Base-by-base conservation (phyloP, 352 stramenopile genomes). In the Blastocystis sp. region DNA sequence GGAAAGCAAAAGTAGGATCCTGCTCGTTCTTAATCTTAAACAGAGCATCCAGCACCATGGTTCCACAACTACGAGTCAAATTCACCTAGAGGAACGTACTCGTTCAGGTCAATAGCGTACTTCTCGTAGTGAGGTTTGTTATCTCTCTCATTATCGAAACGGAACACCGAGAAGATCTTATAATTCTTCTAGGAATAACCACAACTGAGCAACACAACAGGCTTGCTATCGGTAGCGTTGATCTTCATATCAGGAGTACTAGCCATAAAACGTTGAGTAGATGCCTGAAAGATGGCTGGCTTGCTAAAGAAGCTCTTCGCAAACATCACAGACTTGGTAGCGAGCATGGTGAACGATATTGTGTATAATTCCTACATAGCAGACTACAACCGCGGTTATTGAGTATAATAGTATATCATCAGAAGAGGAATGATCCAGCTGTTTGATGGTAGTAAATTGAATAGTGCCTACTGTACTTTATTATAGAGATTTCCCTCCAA, bases 1-100 rank as follows among this genome's bases (percentile, higher is more conserved):
- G 95, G 93, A 99, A 98, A 54, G 96, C 98, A 18, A 99, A 92
- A 62, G 96, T 98, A 4, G 96, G 95, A 93, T 99, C 97, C 93
- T 98, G 95, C 90, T 99, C 97, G 91, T 98, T 98, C 93, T 99
- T 99, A 91, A 99, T 99, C 93, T 99, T 99, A 85, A 99, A 94
- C n/a, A 99, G 92, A 26, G 96, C 97, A 91, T 99, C 97, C 70
- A 99, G 92, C 62, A 99, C 95, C 97, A 99, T 99, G 43, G 97
- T 97, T 18, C 97, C 97, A 90, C 97, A 96, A 20, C 94, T 95
- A 64, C 39, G 91, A n/a, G 26, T 11, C 37, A 65, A 37, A 37
- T 39, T 45, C 43, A 76, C 62, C 30, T 24, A 56, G 8, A n/a
- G n/a, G n/a, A 0, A 94, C 93, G 78, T 87, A 87, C 75, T 75